Base-by-base conservation (phyloP, 352 stramenopile genomes). In the Pythium sukuiense region DNA sequence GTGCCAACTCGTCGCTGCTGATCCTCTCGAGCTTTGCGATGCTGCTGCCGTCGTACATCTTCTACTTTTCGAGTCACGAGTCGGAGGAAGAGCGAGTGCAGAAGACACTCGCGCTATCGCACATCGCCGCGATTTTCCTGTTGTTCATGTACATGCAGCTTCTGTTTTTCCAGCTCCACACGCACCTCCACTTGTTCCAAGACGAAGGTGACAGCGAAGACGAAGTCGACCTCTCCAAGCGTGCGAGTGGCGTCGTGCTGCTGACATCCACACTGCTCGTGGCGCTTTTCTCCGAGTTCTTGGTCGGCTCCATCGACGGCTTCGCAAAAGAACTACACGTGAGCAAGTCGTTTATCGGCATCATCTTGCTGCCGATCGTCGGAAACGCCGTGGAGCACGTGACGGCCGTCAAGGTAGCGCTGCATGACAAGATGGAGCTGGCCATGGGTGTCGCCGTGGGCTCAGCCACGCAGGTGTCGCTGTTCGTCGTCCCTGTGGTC, bases 361-460 rank as follows among this genome's bases (percentile, higher is more conserved):
- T 99, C 30, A 98, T 99, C 65, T 75, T 99, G 63, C 67, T 99
- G 35, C 97, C 97, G 1, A 97, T 99, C 35, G 96, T 99, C 12
- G 96, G 97, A 52, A 99, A 99, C 79, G 97, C 97, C n/a, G 96
- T 98, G 2, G 97, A 99, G 76, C 97, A 99, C 71, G 91, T 99
- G 37, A 99, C 96, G 4, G 97, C 97, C 18, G 87, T 99, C 45
- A 97, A 96, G 29, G 96, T 99, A 6, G 97, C 97, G 24, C 90
- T 98, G 63, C 98, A 99, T 76, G 88, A 98, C 76, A 99, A 99
- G 79, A 99, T 99, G 96, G 97, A 99, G 85, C 83, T 99, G 12
- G 91, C 96, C 6, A 97, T 99, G 83, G 97, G 97, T 56, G 96
- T 99, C 30, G 97, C 97, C n/a, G 85, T 99, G n/a, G 97, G 97